phyloP scores from a whole-genome alignment of 768 basidiomycete species.

The Rhodotorula paludigena region DNA sequence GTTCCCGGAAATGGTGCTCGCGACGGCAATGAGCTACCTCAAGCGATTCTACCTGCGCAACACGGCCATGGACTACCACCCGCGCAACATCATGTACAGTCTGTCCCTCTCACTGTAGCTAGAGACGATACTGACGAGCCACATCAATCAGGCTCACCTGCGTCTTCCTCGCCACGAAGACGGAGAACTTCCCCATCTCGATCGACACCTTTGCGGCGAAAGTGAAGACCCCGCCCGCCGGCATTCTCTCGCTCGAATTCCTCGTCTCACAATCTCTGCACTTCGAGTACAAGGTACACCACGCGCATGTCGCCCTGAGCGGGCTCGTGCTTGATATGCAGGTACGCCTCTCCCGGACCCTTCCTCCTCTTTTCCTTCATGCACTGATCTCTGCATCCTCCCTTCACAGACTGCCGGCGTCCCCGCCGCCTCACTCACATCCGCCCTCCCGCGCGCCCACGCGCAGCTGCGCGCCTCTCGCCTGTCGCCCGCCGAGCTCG shows the following conservation, averaged over 20 bases:
- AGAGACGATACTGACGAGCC: background rate
- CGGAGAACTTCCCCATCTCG: constrained; percentile 87
- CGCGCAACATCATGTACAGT: constrained; percentile 93
- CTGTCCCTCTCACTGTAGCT: no score
- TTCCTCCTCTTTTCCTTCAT: background rate
- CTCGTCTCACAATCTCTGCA: constrained; percentile 87
- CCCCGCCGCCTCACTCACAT: background rate
- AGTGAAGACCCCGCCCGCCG: constrained; percentile 66
- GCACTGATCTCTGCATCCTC: background rate
- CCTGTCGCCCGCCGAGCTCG: constrained; percentile 82
- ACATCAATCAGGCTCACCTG: constrained; percentile 72
- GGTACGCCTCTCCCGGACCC: constrained; percentile 57
- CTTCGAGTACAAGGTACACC: constrained; percentile 93
- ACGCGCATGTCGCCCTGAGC: constrained; percentile 80
- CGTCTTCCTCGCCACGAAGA: constrained; percentile 91
- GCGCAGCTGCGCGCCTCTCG: constrained; percentile 54
- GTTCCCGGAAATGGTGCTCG: constrained; percentile 87
- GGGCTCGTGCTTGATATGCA: constrained; percentile 84
- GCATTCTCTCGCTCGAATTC: constrained; percentile 91
- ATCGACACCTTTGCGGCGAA: constrained; percentile 75
- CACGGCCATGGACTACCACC: constrained; percentile 99
- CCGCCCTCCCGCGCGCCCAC: constrained; percentile 8
- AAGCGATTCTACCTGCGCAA: constrained; percentile 97
- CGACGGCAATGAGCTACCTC: constrained; percentile 83
- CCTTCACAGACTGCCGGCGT: constrained; percentile 1